phyloP scores from a whole-genome alignment of 1,139 yeast genomes.

The Hemisphaericaspora lyxosophila region DNA sequence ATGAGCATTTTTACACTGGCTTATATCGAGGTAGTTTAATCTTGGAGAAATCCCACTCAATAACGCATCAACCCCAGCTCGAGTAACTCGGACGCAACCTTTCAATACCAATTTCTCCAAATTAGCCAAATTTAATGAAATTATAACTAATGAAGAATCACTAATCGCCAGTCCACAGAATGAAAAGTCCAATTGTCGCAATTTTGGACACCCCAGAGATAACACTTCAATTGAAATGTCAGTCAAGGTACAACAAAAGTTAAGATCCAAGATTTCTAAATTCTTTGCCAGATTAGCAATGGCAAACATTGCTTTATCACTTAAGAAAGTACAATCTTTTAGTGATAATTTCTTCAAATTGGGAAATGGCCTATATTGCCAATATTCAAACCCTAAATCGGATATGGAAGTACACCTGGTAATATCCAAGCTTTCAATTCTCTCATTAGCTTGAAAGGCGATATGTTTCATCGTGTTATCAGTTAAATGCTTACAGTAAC shows the following conservation, averaged over 20 bases:
- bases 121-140: conserved; percentile 54
- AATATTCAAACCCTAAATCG: conserved; percentile 66
- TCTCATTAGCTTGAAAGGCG: conserved; percentile 55
- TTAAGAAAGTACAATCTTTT: conserved; percentile 71
- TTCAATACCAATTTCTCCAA: conserved; percentile 52
- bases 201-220: conserved; percentile 60
- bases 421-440: conserved; percentile 58
- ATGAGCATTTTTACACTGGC: conserved; percentile 68
- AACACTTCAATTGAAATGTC: conserved; percentile 67
- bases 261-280: conserved; percentile 56
- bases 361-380: conserved; percentile 59
- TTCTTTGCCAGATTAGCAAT: conserved; percentile 62
- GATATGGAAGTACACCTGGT: conserved; percentile 79
- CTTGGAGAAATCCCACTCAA: conserved; percentile 53
- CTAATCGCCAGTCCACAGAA: conserved; percentile 82
- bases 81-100: conserved; percentile 74
- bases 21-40: conserved; percentile 54
- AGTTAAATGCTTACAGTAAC: conserved; percentile 74
- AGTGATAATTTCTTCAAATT: conserved; percentile 52
- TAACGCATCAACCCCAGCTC: conserved; percentile 70
- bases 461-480: conserved; percentile 66
- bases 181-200: conserved; percentile 56
- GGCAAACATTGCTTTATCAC: conserved; percentile 63
- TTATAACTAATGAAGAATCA: conserved; percentile 62
- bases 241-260: conserved; percentile 74